Evolutionary conservation across 2,329 filamentous ascomycete genomes (phyloP).

Genomic region (Pezizomycotina sp.): DNA sequence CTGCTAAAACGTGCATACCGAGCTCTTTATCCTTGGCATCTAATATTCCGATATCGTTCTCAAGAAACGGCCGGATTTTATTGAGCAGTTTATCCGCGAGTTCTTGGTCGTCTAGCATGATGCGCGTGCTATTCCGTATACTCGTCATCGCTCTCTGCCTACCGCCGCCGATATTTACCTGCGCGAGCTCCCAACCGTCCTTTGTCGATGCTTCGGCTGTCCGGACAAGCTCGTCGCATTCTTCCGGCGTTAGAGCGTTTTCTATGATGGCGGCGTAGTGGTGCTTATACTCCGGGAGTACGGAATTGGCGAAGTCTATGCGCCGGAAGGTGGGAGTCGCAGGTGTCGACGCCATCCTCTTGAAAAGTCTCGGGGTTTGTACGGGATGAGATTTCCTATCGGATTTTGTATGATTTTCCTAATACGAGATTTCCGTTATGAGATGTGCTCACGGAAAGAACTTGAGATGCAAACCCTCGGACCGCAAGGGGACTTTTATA

Average conservation of each 20-base stretch:
- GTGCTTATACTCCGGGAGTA: too few relatives aligned
- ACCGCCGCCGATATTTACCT: constrained; percentile 18
- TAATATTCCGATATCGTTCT: constrained; percentile 25
- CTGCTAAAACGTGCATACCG: too few relatives aligned
- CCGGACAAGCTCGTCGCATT: constrained; percentile 22
- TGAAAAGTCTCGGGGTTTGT: too few relatives aligned
- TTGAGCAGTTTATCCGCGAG: constrained; percentile 47
- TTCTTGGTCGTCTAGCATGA: constrained; percentile 53
- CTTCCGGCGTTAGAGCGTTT: constrained; percentile 22
- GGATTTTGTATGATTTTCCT: too few relatives aligned
- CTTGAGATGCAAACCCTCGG: too few relatives aligned
- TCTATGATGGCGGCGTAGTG: constrained; percentile 23
- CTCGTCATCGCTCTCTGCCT: constrained; percentile 18
- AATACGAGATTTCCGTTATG: too few relatives aligned
- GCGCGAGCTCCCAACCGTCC: constrained; percentile 20
- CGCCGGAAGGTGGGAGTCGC: too few relatives aligned
- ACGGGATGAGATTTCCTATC: too few relatives aligned
- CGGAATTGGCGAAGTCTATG: too few relatives aligned
- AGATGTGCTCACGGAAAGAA: too few relatives aligned
- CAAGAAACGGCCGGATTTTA: constrained; percentile 35
- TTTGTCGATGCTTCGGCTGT: constrained; percentile 18
- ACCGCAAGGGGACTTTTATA: too few relatives aligned
- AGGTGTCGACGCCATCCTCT: too few relatives aligned
- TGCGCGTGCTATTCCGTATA: constrained; percentile 51
- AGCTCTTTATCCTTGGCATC: constrained; percentile 7